Evolutionary conservation across 2,329 filamentous ascomycete species (phyloP), one percentile per base, ranked within the genome.

Genomic region (Teratosphaeriaceae sp.): DNA sequence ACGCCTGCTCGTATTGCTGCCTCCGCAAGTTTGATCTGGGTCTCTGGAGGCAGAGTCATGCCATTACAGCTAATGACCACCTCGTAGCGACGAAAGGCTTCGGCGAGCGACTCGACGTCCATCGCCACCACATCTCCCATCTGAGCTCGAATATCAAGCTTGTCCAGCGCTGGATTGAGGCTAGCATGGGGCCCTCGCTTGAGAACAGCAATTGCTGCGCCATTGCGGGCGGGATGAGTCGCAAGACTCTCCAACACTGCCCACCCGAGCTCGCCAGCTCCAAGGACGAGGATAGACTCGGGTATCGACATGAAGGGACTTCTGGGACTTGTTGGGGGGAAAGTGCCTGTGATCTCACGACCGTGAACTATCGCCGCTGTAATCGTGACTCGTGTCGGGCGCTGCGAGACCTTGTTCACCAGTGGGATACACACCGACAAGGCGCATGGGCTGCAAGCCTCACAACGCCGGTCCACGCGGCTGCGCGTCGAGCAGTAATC

Each of bases 201-300:
- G 8, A 27, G 24, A 8, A 27, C 24, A 27, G 24, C 24, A 27
- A 27, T n/a, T 27, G 8, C n/a, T 8, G 24, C 24, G n/a, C 8
- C 8, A 69, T 70, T 1, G 69, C 59, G 2, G 71, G 64, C 3
- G 0, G 73, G 68, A 49, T 81, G 74, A 0, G 50, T 38, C 12
- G 65, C 57, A 6, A 85, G 68, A 9, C 71, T 65, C 23, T 68
- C 58, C 13, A 84, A 64, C 44, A 84, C 66, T 13, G 74, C 68
- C 3, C 67, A 63, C 38, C 80, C 82, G 13, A 85, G 73, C 64
- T 85, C 80, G 44, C 80, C 81, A n/a, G 77, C 76, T 40, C 82
- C 80, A 45, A 85, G 64, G 38, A 85, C 67, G 38, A 84, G 76
- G 44, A 83, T n/a, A n/a, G n/a, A n/a, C n/a, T n/a, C n/a, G n/a